Evolutionary conservation across 2,329 filamentous ascomycete genomes (phyloP).

Genomic region (Stemphylium vesicarium): DNA sequence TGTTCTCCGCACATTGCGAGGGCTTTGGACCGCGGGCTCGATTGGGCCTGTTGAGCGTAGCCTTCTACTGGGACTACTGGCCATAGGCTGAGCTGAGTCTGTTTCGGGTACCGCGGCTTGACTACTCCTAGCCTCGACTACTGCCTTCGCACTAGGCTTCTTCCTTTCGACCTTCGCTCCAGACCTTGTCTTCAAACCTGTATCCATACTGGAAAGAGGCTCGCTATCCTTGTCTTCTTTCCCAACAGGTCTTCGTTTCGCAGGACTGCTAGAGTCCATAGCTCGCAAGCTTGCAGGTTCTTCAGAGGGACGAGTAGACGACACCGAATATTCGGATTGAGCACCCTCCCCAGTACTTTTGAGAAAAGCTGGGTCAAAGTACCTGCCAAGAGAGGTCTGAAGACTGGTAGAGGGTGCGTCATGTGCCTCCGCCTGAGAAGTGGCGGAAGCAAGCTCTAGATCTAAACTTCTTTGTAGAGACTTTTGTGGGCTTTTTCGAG

Average conservation of each 20-base stretch:
- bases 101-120: slow-evolving; percentile 7
- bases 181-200: slow-evolving; percentile 2
- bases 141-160: slow-evolving; percentile 1
- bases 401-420: slow-evolving; percentile 26
- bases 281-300: slow-evolving; percentile 11
- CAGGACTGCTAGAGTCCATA: slow-evolving; percentile 20
- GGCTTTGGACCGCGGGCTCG: slow-evolving; percentile 13
- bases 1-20: slow-evolving; percentile 20
- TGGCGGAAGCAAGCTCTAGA: slow-evolving; percentile 10
- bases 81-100: neutral
- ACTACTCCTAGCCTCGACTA: neutral
- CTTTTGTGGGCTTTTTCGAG: slow-evolving; percentile 21
- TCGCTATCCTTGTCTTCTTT: slow-evolving; percentile 5
- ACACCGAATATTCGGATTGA: slow-evolving; percentile 38
- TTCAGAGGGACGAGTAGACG: slow-evolving; percentile 34
- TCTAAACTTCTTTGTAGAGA: slow-evolving; percentile 17
- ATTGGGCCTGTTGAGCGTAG: slow-evolving; percentile 11
- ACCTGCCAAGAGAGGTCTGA: slow-evolving; percentile 27
- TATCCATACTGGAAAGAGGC: slow-evolving; percentile 11
- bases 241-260: slow-evolving; percentile 1
- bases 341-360: slow-evolving; percentile 42
- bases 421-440: slow-evolving; percentile 13
- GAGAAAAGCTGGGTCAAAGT: slow-evolving; percentile 31
- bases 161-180: slow-evolving; percentile 5
- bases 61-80: slow-evolving; percentile 12